Base-by-base conservation (phyloP, 495 filamentous ascomycete genomes). In the Lasiosphaeriaceae sp. region DNA sequence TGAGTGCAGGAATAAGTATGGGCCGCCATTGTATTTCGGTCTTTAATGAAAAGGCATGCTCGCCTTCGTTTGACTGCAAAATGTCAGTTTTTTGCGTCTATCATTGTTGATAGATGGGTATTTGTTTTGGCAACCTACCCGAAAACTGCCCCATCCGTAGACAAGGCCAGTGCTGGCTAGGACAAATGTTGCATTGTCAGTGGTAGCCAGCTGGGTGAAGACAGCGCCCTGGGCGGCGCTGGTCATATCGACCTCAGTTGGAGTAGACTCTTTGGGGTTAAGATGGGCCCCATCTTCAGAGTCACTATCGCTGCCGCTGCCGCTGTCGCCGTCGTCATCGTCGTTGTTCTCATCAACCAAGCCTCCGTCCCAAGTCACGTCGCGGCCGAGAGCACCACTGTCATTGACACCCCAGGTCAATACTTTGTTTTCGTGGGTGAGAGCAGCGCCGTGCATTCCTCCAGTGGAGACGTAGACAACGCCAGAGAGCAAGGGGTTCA, bases 401-500 rank as follows among this genome's bases (percentile, higher is more conserved):
- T 52, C 49, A 22, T 52, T 52, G 16, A 52, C 49, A 29, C 49
- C 49, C 49, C 49, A 52, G 2, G 49, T 52, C 20, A 52, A 17
- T 11, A 52, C 39, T 17, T 22, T 52, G 49, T 41, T 52, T 12
- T 52, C 31, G 7, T 39, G 1, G 16, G 49, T 52, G 19, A 52
- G 49, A 8, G 49, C 49, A 29, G 35, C 35, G 19, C 31, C 19
- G 49, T 52, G 49, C 49, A 52, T 52, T 3, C 31, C 49, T 9
- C 49, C 49, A 3, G 19, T 19, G 11, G 31, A 19, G 19, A 52
- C 19, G 4, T 52, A 31, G 29, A 52, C 49, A 20, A 39, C 35
- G 34, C 35, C 47, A 19, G 45, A 39, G 9, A 39, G 49, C 22
- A 19, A 14, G 5, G 49, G 49, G 29, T 52, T 39, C 19, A 23